phyloP scores from a whole-genome alignment of 73 alveolate species.

The Tetrahymena borealis region DNA sequence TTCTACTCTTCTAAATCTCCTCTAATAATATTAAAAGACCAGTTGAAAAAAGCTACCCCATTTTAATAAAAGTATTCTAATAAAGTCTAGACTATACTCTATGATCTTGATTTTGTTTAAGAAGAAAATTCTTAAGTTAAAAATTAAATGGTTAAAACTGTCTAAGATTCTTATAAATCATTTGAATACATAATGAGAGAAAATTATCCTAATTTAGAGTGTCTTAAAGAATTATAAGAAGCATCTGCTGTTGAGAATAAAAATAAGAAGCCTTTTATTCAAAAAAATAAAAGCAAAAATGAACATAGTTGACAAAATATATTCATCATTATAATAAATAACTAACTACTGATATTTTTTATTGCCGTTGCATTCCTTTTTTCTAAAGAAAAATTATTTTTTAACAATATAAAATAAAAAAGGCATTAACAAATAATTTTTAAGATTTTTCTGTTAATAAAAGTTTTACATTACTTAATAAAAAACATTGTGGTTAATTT shows the following conservation, averaged over 20 bases:
- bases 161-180: neutral
- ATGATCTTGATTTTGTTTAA: neutral
- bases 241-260: neutral
- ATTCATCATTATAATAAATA: no score
- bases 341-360: no score
- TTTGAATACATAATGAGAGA: neutral
- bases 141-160: neutral
- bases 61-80: neutral
- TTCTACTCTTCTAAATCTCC: neutral
- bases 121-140: neutral
- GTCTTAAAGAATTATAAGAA: neutral
- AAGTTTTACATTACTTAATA: no score
- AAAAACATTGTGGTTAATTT: no score
- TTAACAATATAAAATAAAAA: no score
- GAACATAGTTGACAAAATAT: no score
- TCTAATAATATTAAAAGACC: neutral
- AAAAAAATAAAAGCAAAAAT: neutral
- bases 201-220: neutral
- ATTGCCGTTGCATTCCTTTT: no score
- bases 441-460: no score
- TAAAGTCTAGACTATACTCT: neutral
- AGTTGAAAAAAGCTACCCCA: neutral
- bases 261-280: neutral
- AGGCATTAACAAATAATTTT: no score
- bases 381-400: no score